These are phyloP conservation scores for Spathaspora gorwiae DNA, from an alignment of 805 yeast genomes.

Conservation along the genomic window DNA sequence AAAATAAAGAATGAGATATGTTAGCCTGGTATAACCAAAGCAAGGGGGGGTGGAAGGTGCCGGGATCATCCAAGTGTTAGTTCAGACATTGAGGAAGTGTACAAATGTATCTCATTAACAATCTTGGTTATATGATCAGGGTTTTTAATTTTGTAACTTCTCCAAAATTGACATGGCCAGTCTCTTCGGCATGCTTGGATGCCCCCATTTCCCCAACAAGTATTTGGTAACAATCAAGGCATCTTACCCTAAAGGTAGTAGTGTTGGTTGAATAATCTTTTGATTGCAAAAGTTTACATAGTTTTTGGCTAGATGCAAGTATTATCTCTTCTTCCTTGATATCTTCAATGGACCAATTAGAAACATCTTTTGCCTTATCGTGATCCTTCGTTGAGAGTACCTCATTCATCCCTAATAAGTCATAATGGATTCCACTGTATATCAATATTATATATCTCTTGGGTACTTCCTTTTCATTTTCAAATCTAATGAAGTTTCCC, in stretches of 20 bases:
- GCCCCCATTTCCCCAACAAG: slow-evolving; percentile 65
- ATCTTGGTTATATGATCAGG: not conserved
- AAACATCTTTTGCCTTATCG: slow-evolving; percentile 27
- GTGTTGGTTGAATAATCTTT: slow-evolving; percentile 65
- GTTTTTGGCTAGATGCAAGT: slow-evolving; percentile 12
- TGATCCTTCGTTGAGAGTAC: slow-evolving; percentile 14
- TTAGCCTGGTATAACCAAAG: no score
- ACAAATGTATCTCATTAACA: no score
- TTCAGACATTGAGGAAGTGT: no score
- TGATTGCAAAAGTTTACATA: slow-evolving; percentile 44
- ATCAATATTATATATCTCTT: slow-evolving; percentile 47
- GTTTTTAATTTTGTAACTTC: slow-evolving; percentile 33
- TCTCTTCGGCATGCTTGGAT: slow-evolving; percentile 55
- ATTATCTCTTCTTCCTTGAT: slow-evolving; percentile 30
- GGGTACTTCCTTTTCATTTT: slow-evolving; percentile 30
- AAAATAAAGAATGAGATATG: no score
- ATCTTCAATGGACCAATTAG: slow-evolving; percentile 38
- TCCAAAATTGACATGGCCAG: slow-evolving; percentile 61
- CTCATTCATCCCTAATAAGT: slow-evolving; percentile 45
- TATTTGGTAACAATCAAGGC: slow-evolving; percentile 49
- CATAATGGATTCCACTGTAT: slow-evolving; percentile 74
- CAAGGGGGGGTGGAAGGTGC: no score
- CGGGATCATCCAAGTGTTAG: no score
- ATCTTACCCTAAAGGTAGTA: slow-evolving; percentile 50
- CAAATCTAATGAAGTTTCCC: slow-evolving; percentile 51